Evolutionary conservation across 2,329 filamentous ascomycete species (phyloP), one percentile per base, ranked within the genome.

Genomic region (Pseudogymnoascus destructans): DNA sequence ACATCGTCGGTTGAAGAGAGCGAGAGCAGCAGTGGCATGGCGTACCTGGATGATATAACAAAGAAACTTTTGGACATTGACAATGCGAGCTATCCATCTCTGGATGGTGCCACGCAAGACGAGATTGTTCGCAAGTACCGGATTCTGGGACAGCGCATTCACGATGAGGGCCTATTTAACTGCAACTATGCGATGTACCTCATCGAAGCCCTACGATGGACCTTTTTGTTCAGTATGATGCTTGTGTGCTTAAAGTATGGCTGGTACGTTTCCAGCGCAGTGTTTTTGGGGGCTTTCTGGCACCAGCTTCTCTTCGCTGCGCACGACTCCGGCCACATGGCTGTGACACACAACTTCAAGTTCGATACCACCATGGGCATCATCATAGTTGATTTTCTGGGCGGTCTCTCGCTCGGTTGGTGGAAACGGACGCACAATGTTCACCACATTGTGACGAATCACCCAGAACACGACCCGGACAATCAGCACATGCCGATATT

Each of bases 351-450:
- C 72, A 78, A 85, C 69, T 97, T 92, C 70, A 84, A 87, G 55
- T 73, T 82, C 35, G 93, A 98, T 70, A 86, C 86, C 1, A 77
- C 86, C 55, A 89, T 98, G 62, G 92, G 89, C 55, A 95, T 97
- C 67, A 73, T 95, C 63, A 86, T 96, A 66, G 90, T 91, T 57
- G 87, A 95, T 70, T 97, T 86, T 66, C 74, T 93, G 17, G 93
- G 93, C 35, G 93, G 93, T 0, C 73, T 98, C 32, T 95, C 89
- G 23, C 74, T 95, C 58, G 89, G 92, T 46, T 98, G 93, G 93
- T 98, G 93, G 92, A 97, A 97, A 73, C 80, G 83, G 61, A 96
- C 84, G 69, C 92, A 97, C 72, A 97, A 97, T 68, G 90, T 96
- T 7, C 92, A 97, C 69, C 92, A 97, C 68, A 90, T 97, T 64